These are phyloP conservation scores for Brasilioporus rufonigricans DNA, from an alignment of 768 basidiomycete species.

Conservation along the genomic window DNA sequence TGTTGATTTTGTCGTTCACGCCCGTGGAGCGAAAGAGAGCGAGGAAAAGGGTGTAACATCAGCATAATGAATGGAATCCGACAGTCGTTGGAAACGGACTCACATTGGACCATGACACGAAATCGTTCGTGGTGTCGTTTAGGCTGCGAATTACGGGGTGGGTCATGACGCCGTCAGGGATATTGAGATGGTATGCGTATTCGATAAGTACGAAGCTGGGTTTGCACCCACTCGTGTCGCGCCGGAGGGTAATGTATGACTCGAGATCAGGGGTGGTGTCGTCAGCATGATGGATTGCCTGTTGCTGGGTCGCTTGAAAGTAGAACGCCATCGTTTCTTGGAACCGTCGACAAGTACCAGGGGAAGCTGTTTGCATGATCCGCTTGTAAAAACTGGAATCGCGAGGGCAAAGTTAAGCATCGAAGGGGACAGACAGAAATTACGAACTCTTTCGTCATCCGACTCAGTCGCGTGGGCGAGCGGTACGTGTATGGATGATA, in stretches of 20 bases:
- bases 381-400: constrained; percentile 72
- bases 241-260: not conserved
- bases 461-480: constrained; percentile 57
- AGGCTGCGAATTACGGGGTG: constrained; percentile 65
- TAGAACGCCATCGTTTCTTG: constrained; percentile 77
- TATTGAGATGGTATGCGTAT: constrained; percentile 59
- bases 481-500: constrained; percentile 62
- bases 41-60: too few species aligned
- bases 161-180: constrained; percentile 81
- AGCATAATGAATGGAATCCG: too few species aligned
- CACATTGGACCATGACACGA: constrained; percentile 65
- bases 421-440: not conserved
- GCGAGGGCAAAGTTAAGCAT: too few species aligned
- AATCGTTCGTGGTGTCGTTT: constrained; percentile 75
- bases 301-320: constrained; percentile 65
- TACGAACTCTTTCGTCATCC: constrained; percentile 72
- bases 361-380: constrained; percentile 57
- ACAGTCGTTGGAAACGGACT: too few species aligned
- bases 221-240: not conserved
- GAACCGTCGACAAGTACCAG: constrained; percentile 69
- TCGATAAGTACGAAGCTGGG: not conserved
- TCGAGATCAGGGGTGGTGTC: not conserved
- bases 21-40: too few species aligned
- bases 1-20: too few species aligned
- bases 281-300: not conserved